A percentile compares a stretch with the other conserved stretches of the same genome.
phyloP scores from a whole-genome alignment of 139 green algal species.

The Bryopsis sp. region DNA sequence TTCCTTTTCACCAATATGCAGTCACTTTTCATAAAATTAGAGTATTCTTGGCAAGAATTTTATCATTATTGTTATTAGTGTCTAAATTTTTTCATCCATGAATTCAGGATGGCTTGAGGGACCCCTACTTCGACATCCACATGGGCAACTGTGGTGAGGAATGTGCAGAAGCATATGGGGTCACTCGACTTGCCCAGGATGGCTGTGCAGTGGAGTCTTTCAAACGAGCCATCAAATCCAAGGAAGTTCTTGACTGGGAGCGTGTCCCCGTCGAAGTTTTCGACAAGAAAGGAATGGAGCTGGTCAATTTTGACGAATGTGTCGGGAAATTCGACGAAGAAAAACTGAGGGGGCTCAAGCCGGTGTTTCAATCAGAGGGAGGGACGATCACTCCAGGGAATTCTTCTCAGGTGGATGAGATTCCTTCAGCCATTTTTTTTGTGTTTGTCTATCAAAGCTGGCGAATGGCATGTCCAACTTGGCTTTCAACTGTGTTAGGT shows the following conservation, averaged over 20 bases:
- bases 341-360: slow-evolving; percentile 64
- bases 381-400: slow-evolving; percentile 81
- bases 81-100: too few relatives aligned
- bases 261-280: background rate
- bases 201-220: slow-evolving; percentile 3
- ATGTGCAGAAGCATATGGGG: slow-evolving; percentile 46
- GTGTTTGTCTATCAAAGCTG: too few relatives aligned
- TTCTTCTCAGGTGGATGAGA: slow-evolving; percentile 52
- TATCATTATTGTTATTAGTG: too few relatives aligned
- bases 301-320: slow-evolving; percentile 45
- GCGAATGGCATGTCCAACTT: too few relatives aligned
- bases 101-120: slow-evolving; percentile 63
- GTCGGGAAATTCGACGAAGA: slow-evolving; percentile 53
- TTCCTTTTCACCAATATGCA: too few relatives aligned
- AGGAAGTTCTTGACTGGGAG: slow-evolving; percentile 1
- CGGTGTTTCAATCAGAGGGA: slow-evolving; percentile 51
- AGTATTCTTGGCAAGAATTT: too few relatives aligned
- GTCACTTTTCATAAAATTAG: too few relatives aligned
- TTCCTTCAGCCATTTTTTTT: too few relatives aligned
- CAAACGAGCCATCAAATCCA: background rate
- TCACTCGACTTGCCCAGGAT: slow-evolving; percentile 53
- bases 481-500: too few relatives aligned
- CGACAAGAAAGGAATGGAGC: background rate
- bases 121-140: slow-evolving; percentile 63
- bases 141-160: slow-evolving; percentile 80